Evolutionary conservation across 768 basidiomycete genomes (phyloP).

Genomic region (Kockovaella imperatae): DNA sequence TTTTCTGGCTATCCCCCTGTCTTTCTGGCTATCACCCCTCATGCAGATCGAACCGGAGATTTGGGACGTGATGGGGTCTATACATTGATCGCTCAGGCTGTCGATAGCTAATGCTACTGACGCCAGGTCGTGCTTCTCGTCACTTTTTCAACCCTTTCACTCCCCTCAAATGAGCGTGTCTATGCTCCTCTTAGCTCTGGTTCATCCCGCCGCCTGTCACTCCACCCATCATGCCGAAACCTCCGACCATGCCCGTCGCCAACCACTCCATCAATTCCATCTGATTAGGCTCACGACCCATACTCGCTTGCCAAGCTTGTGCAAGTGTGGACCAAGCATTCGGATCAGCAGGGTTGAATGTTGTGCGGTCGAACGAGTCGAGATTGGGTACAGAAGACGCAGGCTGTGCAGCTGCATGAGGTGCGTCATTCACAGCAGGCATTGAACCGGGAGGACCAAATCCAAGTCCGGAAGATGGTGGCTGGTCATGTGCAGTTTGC

Average conservation of each 20-base stretch:
- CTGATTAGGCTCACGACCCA: slow-evolving; percentile 29
- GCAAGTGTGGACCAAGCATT: slow-evolving; percentile 19
- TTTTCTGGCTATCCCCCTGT: too few relatives aligned
- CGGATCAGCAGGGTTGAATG: slow-evolving; percentile 28
- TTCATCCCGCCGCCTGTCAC: not conserved
- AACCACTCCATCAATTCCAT: slow-evolving; percentile 34
- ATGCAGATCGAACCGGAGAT: too few relatives aligned
- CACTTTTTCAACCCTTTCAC: too few relatives aligned
- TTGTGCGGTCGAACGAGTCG: slow-evolving; percentile 21
- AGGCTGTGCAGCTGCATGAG: not conserved
- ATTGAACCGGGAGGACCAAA: not conserved
- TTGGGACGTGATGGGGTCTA: too few relatives aligned
- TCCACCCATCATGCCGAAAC: not conserved
- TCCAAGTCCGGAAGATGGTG: not conserved
- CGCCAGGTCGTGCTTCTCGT: too few relatives aligned
- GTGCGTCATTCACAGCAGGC: not conserved
- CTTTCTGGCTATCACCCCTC: too few relatives aligned
- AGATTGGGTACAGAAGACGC: slow-evolving; percentile 6
- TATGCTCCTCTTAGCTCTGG: too few relatives aligned
- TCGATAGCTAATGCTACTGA: too few relatives aligned
- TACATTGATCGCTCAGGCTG: too few relatives aligned
- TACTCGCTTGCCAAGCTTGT: slow-evolving; percentile 22
- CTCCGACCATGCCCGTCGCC: slow-evolving; percentile 7
- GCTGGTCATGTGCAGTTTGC: not conserved
- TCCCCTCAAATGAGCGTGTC: too few relatives aligned